phyloP scores from a whole-genome alignment of 2,329 filamentous ascomycete species.

The Monosporascus sp. region DNA sequence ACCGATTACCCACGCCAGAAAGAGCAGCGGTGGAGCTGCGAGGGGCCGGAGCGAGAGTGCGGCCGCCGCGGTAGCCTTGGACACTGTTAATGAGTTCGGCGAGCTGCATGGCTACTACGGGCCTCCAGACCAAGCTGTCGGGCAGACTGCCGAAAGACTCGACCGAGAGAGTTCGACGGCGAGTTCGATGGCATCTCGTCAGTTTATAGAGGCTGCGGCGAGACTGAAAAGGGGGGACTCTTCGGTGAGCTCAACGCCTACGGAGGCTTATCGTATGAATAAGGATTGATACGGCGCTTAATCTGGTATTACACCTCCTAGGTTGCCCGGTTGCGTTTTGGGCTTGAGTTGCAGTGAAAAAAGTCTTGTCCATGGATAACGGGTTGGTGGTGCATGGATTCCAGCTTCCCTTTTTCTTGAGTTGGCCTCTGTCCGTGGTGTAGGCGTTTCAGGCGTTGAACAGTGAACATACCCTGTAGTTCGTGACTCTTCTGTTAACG shows the following conservation, averaged over 20 bases:
- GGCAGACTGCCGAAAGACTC: slow-evolving; percentile 32
- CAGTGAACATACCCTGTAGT: neutral
- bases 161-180: slow-evolving; percentile 4
- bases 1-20: slow-evolving; percentile 8
- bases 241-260: slow-evolving; percentile 4
- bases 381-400: neutral
- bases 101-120: slow-evolving; percentile 46
- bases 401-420: neutral
- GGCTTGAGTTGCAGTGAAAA: too few relatives aligned
- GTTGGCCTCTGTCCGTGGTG: neutral
- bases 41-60: slow-evolving; percentile 13
- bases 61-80: slow-evolving; percentile 20
- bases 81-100: slow-evolving; percentile 33
- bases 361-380: too few relatives aligned
- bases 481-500: neutral
- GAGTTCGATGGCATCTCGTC: slow-evolving; percentile 5
- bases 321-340: too few relatives aligned
- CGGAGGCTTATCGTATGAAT: neutral
- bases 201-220: slow-evolving; percentile 4
- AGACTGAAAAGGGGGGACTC: slow-evolving; percentile 6
- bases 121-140: slow-evolving; percentile 30
- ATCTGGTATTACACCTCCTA: too few relatives aligned
- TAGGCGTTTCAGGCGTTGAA: neutral
- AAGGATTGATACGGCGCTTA: neutral
- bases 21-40: slow-evolving; percentile 10